phyloP scores from a whole-genome alignment of 768 basidiomycete species.

The Naganishia randhawae region DNA sequence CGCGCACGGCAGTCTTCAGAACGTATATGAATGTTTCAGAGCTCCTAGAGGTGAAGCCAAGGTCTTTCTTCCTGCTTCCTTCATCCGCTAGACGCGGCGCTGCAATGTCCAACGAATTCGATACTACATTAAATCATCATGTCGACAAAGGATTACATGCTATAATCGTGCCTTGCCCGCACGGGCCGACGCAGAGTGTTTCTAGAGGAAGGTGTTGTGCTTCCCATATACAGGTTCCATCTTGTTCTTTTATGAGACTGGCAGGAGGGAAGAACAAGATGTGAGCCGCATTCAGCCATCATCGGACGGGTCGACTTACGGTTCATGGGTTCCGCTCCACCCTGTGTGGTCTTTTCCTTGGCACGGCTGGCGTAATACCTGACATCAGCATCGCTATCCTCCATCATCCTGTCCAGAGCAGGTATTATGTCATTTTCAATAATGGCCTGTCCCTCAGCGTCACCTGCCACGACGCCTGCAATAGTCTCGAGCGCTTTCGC shows the following conservation, averaged over 20 bases:
- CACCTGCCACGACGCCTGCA: constrained; percentile 62
- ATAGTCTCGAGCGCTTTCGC: constrained; percentile 90
- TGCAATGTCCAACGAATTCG: not conserved
- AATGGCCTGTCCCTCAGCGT: constrained; percentile 68
- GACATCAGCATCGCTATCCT: constrained; percentile 90
- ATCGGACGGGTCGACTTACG: not conserved
- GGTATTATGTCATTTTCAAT: constrained; percentile 71
- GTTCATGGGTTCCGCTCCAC: constrained; percentile 26
- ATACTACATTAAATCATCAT: constrained; percentile 22
- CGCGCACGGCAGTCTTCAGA: too few relatives aligned
- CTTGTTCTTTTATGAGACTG: constrained; percentile 18
- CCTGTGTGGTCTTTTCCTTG: constrained; percentile 56
- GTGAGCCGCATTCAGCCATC: too few relatives aligned
- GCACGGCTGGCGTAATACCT: constrained; percentile 86
- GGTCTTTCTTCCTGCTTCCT: too few relatives aligned
- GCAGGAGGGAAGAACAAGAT: not conserved
- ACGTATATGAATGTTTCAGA: too few relatives aligned
- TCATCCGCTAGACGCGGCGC: too few relatives aligned
- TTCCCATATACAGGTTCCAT: not conserved
- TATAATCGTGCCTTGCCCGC: not conserved
- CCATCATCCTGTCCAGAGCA: constrained; percentile 77
- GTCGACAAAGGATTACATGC: constrained; percentile 16
- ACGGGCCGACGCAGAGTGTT: not conserved
- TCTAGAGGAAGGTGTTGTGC: not conserved
- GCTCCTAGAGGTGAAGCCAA: too few relatives aligned